These are phyloP conservation scores for Talaromyces albobiverticillius DNA, from an alignment of 2,329 filamentous ascomycete species.

Conservation along the genomic window DNA sequence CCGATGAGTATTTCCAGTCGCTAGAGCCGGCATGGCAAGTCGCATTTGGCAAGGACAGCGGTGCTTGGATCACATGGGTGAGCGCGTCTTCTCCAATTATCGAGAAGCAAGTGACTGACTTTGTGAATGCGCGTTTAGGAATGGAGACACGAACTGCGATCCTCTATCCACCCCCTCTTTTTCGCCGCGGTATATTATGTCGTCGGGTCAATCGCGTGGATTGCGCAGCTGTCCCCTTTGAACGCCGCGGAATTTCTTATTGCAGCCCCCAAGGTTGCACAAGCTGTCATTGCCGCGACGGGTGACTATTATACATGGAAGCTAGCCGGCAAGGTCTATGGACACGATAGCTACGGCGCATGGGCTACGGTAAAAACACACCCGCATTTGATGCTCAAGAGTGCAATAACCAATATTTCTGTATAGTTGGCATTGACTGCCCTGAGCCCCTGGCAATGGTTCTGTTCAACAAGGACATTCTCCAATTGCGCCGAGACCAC, in stretches of 20 bases:
- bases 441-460: slow-evolving; percentile 92
- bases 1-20: slow-evolving; percentile 95
- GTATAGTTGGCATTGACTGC: slow-evolving; percentile 66
- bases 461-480: slow-evolving; percentile 86
- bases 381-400: neutral
- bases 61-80: slow-evolving; percentile 97
- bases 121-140: slow-evolving; percentile 58
- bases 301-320: slow-evolving; percentile 88
- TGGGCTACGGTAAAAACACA: slow-evolving; percentile 62
- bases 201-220: slow-evolving; percentile 43
- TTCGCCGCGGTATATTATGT: slow-evolving; percentile 74
- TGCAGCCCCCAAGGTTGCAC: slow-evolving; percentile 69
- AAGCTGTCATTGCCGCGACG: slow-evolving; percentile 72
- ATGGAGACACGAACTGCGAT: slow-evolving; percentile 84
- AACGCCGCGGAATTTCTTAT: slow-evolving; percentile 66
- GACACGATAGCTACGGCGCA: slow-evolving; percentile 59
- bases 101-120: slow-evolving; percentile 13
- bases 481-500: slow-evolving; percentile 94
- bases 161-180: slow-evolving; percentile 83
- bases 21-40: slow-evolving; percentile 91
- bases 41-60: slow-evolving; percentile 72
- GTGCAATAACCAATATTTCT: neutral
- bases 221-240: slow-evolving; percentile 51
- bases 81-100: slow-evolving; percentile 28
- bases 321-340: slow-evolving; percentile 71